Evolutionary conservation across 495 filamentous ascomycete genomes (phyloP).

Genomic region (Podospora pseudocomata): DNA sequence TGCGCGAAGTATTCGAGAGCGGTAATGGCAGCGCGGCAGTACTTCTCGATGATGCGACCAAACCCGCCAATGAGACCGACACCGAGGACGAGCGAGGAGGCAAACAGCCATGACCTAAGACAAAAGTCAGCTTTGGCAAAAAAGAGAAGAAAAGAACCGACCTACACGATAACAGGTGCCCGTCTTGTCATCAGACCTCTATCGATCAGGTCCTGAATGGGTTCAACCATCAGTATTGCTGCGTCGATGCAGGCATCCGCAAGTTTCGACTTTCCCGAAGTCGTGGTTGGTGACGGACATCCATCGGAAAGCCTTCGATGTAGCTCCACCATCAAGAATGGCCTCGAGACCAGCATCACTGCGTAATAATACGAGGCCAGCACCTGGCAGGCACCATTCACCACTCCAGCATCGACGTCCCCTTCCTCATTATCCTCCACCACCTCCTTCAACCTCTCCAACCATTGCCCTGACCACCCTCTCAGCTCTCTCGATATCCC

Average conservation of each 20-base stretch:
- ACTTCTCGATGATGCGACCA: slow-evolving; percentile 44
- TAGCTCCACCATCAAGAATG: slow-evolving; percentile 48
- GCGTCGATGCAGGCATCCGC: slow-evolving; percentile 49
- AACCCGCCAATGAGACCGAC: slow-evolving; percentile 43
- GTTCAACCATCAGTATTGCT: slow-evolving; percentile 44
- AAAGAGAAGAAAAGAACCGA: background rate
- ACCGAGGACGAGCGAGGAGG: slow-evolving; percentile 44
- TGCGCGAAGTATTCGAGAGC: slow-evolving; percentile 43
- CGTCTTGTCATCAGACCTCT: slow-evolving; percentile 31
- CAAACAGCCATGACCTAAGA: slow-evolving; percentile 45
- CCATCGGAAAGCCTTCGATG: slow-evolving; percentile 37
- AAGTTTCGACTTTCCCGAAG: slow-evolving; percentile 35
- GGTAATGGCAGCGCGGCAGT: slow-evolving; percentile 37
- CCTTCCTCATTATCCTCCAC: slow-evolving; percentile 18
- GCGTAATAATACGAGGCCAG: slow-evolving; percentile 46
- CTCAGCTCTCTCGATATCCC: slow-evolving; percentile 45
- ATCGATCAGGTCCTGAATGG: slow-evolving; percentile 34
- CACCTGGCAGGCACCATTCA: slow-evolving; percentile 41
- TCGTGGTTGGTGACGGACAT: slow-evolving; percentile 4
- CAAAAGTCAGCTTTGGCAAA: background rate
- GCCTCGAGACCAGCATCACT: slow-evolving; percentile 45
- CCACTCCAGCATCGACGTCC: slow-evolving; percentile 18
- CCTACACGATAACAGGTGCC: slow-evolving; percentile 44
- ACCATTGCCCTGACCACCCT: slow-evolving; percentile 43
- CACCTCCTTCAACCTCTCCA: slow-evolving; percentile 33